Conservation (phyloP, 257 asterid species). For the Solanum chiquidenum region DNA sequence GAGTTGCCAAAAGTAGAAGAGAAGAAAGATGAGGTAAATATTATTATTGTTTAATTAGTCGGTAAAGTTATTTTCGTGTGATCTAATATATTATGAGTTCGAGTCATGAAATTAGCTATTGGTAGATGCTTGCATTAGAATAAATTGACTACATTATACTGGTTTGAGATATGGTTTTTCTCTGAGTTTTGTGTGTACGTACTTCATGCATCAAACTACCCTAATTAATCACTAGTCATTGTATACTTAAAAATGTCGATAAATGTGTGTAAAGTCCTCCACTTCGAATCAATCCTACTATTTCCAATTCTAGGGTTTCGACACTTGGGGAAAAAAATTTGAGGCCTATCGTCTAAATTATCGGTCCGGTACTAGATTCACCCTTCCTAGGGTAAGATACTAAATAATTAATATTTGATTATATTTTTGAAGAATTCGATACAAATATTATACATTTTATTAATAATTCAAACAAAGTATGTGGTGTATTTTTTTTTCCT, state of each 20-base stretch:
- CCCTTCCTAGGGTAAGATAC: not conserved
- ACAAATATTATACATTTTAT: not conserved
- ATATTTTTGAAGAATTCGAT: not conserved
- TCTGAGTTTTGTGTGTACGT: not conserved
- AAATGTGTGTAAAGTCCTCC: not conserved
- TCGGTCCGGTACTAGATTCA: not conserved
- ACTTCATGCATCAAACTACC: not conserved
- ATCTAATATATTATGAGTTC: not conserved
- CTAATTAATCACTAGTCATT: not conserved
- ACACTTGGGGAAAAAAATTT: not conserved
- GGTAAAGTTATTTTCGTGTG: not conserved
- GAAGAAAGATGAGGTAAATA: conserved; percentile 40
- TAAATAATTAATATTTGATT: no score
- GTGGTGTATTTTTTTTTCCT: not conserved
- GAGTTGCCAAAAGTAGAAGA: conserved; percentile 19
- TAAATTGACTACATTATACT: not conserved
- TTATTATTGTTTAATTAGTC: not conserved
- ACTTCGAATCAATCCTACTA: not conserved
- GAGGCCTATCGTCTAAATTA: not conserved
- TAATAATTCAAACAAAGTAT: not conserved
- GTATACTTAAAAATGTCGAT: not conserved
- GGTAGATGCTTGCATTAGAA: fast-evolving
- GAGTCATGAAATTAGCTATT: not conserved
- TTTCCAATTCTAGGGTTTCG: not conserved
- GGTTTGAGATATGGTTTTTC: not conserved